phyloP scores from a whole-genome alignment of 2,329 filamentous ascomycete species.

The Aureobasidium vineae region DNA sequence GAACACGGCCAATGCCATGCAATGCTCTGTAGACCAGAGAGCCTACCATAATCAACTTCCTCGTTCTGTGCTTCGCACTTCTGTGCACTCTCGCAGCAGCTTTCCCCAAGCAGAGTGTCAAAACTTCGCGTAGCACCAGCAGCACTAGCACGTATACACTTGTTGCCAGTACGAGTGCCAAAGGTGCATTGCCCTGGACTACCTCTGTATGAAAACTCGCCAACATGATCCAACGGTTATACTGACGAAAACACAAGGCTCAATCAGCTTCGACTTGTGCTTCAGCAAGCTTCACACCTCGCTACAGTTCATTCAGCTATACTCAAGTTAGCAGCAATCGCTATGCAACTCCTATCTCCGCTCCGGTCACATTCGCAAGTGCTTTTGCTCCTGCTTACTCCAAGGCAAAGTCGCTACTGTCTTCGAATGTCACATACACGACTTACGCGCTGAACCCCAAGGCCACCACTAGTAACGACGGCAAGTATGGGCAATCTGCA shows the following conservation, averaged over 20 bases:
- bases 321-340: background rate
- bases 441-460: slow-evolving; percentile 4
- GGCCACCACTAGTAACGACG: background rate
- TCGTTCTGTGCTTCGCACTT: background rate
- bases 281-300: background rate
- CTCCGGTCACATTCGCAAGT: background rate
- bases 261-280: background rate
- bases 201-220: background rate
- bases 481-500: slow-evolving; percentile 41
- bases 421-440: slow-evolving; percentile 1
- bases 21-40: background rate
- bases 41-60: background rate
- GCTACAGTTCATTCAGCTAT: slow-evolving; percentile 11
- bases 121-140: background rate
- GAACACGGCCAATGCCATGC: background rate
- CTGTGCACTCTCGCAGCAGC: background rate
- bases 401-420: background rate
- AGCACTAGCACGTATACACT: background rate
- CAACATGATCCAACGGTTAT: background rate
- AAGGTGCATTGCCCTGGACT: background rate
- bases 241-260: background rate
- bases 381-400: background rate
- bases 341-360: background rate
- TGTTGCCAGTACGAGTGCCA: background rate
- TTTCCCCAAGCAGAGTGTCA: background rate